Evolutionary conservation across 2,329 filamentous ascomycete species (phyloP).

Genomic region (Chalaropsis ovoidea): DNA sequence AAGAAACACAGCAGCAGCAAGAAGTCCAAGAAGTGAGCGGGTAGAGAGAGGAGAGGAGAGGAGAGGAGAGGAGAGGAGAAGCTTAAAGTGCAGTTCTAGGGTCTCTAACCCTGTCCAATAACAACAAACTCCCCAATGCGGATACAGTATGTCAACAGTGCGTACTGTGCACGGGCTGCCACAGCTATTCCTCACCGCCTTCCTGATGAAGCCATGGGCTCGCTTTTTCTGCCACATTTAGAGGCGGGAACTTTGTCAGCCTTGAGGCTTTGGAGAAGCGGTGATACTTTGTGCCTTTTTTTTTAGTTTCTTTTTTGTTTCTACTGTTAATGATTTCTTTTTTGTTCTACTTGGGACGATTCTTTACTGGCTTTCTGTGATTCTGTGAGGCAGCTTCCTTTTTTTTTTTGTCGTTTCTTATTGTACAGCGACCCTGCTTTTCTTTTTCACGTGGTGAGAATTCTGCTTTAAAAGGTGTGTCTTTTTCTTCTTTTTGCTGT

Average conservation of each 20-base stretch:
- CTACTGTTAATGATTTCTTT: neutral
- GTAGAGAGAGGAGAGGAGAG: no score
- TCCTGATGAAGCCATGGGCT: neutral
- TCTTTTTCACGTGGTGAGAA: neutral
- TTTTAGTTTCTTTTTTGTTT: neutral
- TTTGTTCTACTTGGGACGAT: neutral
- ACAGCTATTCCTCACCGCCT: neutral
- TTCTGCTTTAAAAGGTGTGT: conserved; percentile 1
- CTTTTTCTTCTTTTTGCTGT: neutral
- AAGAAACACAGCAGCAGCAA: conserved; percentile 18
- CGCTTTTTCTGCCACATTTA: neutral
- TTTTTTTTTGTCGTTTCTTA: neutral
- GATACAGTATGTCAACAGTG: neutral
- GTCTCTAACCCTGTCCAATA: neutral
- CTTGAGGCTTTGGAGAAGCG: neutral
- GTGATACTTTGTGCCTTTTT: neutral
- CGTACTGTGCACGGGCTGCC: neutral
- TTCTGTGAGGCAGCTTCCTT: neutral
- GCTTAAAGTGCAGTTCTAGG: neutral
- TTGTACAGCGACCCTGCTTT: neutral
- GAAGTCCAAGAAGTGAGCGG: conserved; percentile 9
- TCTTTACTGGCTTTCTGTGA: neutral
- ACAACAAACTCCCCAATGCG: neutral
- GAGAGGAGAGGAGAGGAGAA: no score
- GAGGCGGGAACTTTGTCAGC: neutral